These are phyloP conservation scores for Yamadazyma diospyri DNA, from an alignment of 1,139 yeast species.

Conservation along the genomic window DNA sequence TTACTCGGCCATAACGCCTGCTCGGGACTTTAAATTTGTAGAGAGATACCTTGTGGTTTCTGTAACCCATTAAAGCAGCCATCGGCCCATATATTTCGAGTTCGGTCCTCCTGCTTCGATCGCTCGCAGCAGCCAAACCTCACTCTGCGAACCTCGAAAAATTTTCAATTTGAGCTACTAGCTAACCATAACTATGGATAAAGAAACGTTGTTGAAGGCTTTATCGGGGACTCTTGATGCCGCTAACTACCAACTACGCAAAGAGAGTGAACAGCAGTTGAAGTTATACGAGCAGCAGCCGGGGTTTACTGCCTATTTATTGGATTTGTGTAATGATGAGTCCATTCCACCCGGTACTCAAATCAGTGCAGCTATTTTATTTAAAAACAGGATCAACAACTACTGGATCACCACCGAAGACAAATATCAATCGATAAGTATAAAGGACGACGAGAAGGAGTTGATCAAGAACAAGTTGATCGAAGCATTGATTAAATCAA, in stretches of 20 bases:
- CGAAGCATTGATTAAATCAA: conserved; percentile 38
- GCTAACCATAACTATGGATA: conserved; percentile 33
- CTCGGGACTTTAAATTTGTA: no score
- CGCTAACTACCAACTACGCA: conserved; percentile 30
- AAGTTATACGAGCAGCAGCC: conserved; percentile 42
- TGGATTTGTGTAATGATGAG: conserved; percentile 50
- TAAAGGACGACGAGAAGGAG: conserved; percentile 48
- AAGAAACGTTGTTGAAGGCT: conserved; percentile 36
- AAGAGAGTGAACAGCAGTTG: conserved; percentile 40
- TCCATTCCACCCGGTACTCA: conserved; percentile 47
- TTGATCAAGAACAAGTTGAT: conserved; percentile 51
- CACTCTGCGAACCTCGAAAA: conserved; percentile 5
- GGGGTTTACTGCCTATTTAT: conserved; percentile 56
- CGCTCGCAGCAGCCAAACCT: no score
- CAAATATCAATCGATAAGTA: conserved; percentile 24
- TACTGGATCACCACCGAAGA: conserved; percentile 51
- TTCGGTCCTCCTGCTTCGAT: no score
- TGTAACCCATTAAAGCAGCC: no score
- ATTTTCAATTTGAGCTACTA: conserved; percentile 1
- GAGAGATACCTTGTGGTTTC: no score
- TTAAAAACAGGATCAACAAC: conserved; percentile 58
- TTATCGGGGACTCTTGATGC: conserved; percentile 46
- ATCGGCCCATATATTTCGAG: no score
- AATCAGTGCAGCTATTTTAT: conserved; percentile 62
- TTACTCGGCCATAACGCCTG: no score